Base-by-base conservation (phyloP, 768 basidiomycete genomes). In the Porpolomopsis calyptriformis region DNA sequence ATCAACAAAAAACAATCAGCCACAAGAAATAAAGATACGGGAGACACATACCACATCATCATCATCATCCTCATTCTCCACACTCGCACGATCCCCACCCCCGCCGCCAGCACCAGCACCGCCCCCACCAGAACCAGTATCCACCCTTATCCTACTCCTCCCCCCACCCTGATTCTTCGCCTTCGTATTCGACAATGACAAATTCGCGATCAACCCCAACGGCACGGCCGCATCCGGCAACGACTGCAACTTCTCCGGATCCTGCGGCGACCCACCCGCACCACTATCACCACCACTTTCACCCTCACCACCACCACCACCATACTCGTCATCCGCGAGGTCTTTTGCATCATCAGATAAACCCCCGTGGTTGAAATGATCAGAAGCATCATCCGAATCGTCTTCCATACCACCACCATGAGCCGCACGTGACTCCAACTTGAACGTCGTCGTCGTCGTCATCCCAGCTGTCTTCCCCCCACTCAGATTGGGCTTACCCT, bases 151-250 rank as follows among this genome's bases (percentile, higher is more conserved):
- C 52, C 66, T 71, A 3, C 53, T 57, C 52, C 66, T 72, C 3
- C 64, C 64, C 47, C 60, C 72, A 51, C 65, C 72, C 48, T 61
- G 64, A 5, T 52, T 57, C 52, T 67, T 72, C 5, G 64, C 64
- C 49, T 68, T 66, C 19, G 64, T 74, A 46, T 76, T 77, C 50
- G 73, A 76, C 53, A 89, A 64, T 26, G 80, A 77, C 26, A 90
- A 59, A 40, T 80, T 77, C 11, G 86, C 86, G 18, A 89, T 74
- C 37, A 90, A 58, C 3, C 85, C 85, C 2, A 90, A 65, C 4
- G 86, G 86, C 4, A 85, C 84, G 19, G 79, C 73, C 2, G 78
- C 69, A 47, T 85, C 83, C 4, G 85, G 85, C 4, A 86, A 57
- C 18, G 69, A 67, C 45, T 64, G 69, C 40, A 67, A 57, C 29